Conservation (phyloP, 1,139 yeast genomes). For the Yamadazyma spencermartinsiae region DNA sequence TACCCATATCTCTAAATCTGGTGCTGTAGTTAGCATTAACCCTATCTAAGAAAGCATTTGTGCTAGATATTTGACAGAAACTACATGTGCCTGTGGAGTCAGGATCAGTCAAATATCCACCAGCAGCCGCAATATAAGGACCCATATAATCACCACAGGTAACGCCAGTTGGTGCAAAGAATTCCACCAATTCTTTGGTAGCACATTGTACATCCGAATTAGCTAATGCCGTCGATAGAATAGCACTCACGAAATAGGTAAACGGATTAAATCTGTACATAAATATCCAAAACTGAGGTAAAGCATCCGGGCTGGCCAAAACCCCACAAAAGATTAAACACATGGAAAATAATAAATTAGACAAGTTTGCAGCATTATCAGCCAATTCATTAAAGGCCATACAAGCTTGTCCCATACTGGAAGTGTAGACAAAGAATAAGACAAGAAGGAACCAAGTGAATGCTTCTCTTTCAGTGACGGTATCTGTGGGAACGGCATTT, state of each 20-base stretch:
- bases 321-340: constrained; percentile 39
- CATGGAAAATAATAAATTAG: constrained; percentile 27
- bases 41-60: constrained; percentile 21
- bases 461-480: constrained; percentile 38
- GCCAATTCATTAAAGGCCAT: constrained; percentile 39
- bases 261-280: constrained; percentile 30
- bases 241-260: constrained; percentile 49
- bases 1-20: constrained; percentile 63
- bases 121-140: constrained; percentile 19
- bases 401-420: constrained; percentile 41
- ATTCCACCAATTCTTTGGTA: constrained; percentile 41
- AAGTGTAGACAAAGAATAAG: constrained; percentile 32
- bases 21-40: constrained; percentile 18
- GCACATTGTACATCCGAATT: constrained; percentile 50
- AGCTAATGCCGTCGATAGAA: constrained; percentile 55
- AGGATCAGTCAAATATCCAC: constrained; percentile 26
- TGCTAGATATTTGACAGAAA: constrained; percentile 21
- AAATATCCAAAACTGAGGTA: constrained; percentile 37
- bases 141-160: constrained; percentile 28
- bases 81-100: constrained; percentile 19
- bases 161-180: constrained; percentile 45
- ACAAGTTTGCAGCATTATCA: constrained; percentile 40
- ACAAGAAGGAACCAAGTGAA: constrained; percentile 45
- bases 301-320: constrained; percentile 23
- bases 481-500: constrained; percentile 45